Conservation (phyloP, 2,329 filamentous ascomycete genomes). For the Diaporthe sp. region DNA sequence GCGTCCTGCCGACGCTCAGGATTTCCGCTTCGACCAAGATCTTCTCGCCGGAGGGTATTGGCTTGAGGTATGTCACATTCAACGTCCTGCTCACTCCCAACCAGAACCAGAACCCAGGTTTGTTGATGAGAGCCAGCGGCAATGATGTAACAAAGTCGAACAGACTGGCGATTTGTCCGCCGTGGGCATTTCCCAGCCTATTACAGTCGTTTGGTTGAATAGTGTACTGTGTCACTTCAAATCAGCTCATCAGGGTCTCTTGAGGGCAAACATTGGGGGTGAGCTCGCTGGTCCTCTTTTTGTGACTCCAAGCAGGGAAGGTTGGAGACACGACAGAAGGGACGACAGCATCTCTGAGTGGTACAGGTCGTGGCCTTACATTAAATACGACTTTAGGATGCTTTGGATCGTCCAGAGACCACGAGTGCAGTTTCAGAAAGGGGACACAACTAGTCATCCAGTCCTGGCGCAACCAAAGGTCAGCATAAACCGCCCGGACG, state of each 20-base stretch:
- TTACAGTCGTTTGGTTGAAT: constrained; percentile 67
- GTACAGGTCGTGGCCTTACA: neutral
- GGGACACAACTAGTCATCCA: constrained; percentile 31
- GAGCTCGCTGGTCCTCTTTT: neutral
- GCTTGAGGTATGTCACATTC: constrained; percentile 76
- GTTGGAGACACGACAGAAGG: neutral
- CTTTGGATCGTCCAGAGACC: constrained; percentile 36
- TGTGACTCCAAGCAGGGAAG: neutral
- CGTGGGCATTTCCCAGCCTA: constrained; percentile 67
- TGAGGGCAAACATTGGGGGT: neutral
- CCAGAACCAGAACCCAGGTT: constrained; percentile 70
- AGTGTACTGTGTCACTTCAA: constrained; percentile 52
- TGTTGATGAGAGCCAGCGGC: constrained; percentile 67
- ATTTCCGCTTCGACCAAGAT: constrained; percentile 69
- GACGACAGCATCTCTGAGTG: neutral
- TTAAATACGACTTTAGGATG: constrained; percentile 33
- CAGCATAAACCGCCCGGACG: neutral
- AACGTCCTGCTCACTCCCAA: constrained; percentile 76
- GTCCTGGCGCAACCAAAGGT: constrained; percentile 17
- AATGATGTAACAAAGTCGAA: constrained; percentile 76
- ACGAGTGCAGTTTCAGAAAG: constrained; percentile 34
- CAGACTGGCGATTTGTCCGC: constrained; percentile 73
- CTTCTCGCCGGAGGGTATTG: constrained; percentile 64
- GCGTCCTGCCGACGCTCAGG: constrained; percentile 66
- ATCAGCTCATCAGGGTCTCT: constrained; percentile 40